These are phyloP conservation scores for Arachnomyces sp. DNA, from an alignment of 2,329 filamentous ascomycete genomes.

Conservation along the genomic window DNA sequence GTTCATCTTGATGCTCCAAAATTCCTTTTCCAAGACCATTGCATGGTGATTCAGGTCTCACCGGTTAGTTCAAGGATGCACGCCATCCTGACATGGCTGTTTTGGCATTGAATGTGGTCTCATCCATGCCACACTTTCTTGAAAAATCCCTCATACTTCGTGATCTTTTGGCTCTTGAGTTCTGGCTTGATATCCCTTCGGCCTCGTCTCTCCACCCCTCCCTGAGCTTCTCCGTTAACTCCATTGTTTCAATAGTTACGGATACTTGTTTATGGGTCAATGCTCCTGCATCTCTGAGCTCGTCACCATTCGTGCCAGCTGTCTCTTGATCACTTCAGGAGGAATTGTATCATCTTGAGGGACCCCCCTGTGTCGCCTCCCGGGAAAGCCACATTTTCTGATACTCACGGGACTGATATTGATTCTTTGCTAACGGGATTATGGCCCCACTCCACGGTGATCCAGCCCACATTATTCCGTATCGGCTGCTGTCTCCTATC, in stretches of 20 bases:
- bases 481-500: no score
- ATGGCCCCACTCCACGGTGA: no score
- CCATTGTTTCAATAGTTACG: conserved; percentile 17
- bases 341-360: conserved; percentile 20
- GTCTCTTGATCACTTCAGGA: conserved; percentile 26
- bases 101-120: conserved; percentile 26
- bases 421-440: no score
- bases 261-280: conserved; percentile 17
- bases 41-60: conserved; percentile 15
- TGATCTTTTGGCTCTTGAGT: conserved; percentile 17
- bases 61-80: conserved; percentile 31
- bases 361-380: conserved; percentile 16
- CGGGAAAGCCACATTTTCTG: conserved; percentile 11
- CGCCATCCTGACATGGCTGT: conserved; percentile 23
- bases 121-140: conserved; percentile 3
- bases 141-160: conserved; percentile 33
- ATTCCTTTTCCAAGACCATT: background rate
- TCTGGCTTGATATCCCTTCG: conserved; percentile 6
- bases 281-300: conserved; percentile 26
- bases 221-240: conserved; percentile 15
- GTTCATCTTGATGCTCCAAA: conserved; percentile 16
- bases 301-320: conserved; percentile 28
- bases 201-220: conserved; percentile 21
- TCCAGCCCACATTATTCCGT: no score
- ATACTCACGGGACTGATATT: conserved; percentile 13